phyloP scores from a whole-genome alignment of 208 protist genomes.

The Crithidia fasciculata region DNA sequence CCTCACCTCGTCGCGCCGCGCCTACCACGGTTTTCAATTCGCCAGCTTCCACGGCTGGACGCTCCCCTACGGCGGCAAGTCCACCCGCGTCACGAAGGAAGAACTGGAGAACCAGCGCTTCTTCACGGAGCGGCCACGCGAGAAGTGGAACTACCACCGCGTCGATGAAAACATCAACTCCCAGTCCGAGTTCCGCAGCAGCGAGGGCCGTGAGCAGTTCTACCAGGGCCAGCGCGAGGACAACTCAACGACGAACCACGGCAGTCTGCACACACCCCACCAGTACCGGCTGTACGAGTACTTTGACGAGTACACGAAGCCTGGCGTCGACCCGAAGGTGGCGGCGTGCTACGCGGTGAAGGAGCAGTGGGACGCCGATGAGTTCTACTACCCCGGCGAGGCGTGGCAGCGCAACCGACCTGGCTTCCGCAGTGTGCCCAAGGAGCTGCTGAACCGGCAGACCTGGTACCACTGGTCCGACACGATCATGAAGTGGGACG shows the following conservation, averaged over 20 bases:
- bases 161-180: constrained; percentile 91
- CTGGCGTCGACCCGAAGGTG: constrained; percentile 77
- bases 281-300: constrained; percentile 89
- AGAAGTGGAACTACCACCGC: constrained; percentile 89
- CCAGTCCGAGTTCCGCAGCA: constrained; percentile 77
- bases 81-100: constrained; percentile 68
- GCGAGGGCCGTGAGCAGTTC: constrained; percentile 70
- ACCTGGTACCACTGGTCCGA: constrained; percentile 92
- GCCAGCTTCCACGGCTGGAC: constrained; percentile 81
- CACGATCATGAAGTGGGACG: constrained; percentile 86
- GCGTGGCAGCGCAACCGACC: constrained; percentile 86
- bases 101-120: constrained; percentile 70
- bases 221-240: constrained; percentile 82
- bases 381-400: constrained; percentile 92
- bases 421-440: constrained; percentile 85
- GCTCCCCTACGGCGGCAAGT: constrained; percentile 63
- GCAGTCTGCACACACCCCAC: constrained; percentile 75
- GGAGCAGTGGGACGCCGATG: constrained; percentile 88
- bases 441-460: constrained; percentile 86
- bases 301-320: constrained; percentile 92
- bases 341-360: constrained; percentile 80
- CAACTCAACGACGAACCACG: constrained; percentile 69
- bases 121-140: constrained; percentile 67
- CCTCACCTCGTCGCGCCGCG: background rate
- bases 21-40: constrained; percentile 82